Conservation (phyloP, 2,329 filamentous ascomycete genomes). For the Rosellinia necatrix region DNA sequence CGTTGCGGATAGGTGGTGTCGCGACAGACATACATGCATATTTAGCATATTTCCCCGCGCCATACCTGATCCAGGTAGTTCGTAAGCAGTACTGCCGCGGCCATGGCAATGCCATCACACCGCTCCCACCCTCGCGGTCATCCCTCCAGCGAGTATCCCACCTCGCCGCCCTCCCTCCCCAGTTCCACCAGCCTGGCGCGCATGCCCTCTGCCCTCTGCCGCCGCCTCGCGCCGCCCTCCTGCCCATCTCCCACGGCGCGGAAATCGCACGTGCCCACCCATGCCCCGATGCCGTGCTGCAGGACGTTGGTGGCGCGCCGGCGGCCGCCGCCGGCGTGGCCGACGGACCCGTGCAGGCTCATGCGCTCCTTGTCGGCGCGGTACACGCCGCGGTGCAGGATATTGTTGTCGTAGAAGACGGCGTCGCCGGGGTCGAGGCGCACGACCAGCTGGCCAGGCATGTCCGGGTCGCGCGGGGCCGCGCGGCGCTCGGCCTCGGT, state of each 20-base stretch:
- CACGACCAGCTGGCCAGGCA: conserved; percentile 71
- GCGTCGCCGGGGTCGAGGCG: conserved; percentile 73
- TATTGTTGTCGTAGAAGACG: conserved; percentile 91
- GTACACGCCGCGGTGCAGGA: conserved; percentile 75
- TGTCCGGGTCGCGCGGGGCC: conserved; percentile 62
- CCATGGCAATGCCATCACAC: not conserved
- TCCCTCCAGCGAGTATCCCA: conserved; percentile 66
- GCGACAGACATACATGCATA: too few relatives aligned
- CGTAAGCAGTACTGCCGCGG: too few relatives aligned
- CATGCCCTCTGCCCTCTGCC: conserved; percentile 65
- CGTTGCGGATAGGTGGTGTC: too few relatives aligned
- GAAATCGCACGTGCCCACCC: conserved; percentile 66
- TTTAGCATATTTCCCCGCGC: too few relatives aligned
- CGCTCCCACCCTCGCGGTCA: conserved; percentile 38
- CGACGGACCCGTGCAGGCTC: conserved; percentile 75
- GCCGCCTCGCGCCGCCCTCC: conserved; percentile 47
- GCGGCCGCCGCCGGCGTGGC: conserved; percentile 58
- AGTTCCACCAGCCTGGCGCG: conserved; percentile 64
- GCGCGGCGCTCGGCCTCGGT: conserved; percentile 72
- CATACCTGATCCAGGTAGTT: too few relatives aligned
- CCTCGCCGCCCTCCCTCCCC: conserved; percentile 62
- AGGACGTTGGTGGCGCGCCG: conserved; percentile 72
- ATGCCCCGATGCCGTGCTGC: conserved; percentile 73
- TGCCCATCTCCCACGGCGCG: conserved; percentile 31
- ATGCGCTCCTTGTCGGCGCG: conserved; percentile 61